Base-by-base conservation (phyloP, 805 yeast species). In the Metschnikowia cubensis region DNA sequence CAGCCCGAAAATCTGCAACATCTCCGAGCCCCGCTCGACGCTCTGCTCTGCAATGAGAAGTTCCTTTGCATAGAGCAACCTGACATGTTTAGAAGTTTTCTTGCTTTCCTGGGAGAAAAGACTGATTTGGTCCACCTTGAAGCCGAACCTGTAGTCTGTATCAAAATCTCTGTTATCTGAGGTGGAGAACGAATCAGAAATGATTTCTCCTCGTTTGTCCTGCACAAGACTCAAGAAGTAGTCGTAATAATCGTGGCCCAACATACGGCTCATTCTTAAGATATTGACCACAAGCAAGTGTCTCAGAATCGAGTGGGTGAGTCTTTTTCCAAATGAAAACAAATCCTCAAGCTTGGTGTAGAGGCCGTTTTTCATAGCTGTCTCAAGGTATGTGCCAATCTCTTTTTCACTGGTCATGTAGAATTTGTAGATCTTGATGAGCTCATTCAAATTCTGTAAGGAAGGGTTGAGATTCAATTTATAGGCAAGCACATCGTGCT, bases 331-430 rank as follows among this genome's bases (percentile, higher is more conserved):
- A 55, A 91, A 82, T 18, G 81, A 81, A 17, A 85, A 59, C 64
- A 89, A 81, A 1, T 89, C 85, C 29, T 76, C 73, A 15, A 89
- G 59, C 61, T 89, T 90, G 51, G 84, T 82, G 64, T 77, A 87
- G 0, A 85, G 76, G 18, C 76, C 74, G 21, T 76, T 74, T 35
- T 82, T 79, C 56, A 86, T 81, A 0, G 87, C 85, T 18, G 73
- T 68, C 34, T 70, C 63, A 14, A 82, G 64, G 58, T 75, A 78
- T 20, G 74, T 65, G 7, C 74, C 73, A 8, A 83, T 67, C 54
- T 87, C 84, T 3, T 68, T 67, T 25, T 74, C 74, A 43, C 80
- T 77, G 11, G 82, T 77, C 37, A 76, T 67, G 60, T 87, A 88
- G 48, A 87, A 74, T 1, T 71, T 62, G 41, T 69, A 70, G 4